Evolutionary conservation across 192 early-diverging fungal species (phyloP).

Genomic region (Lunasporangiospora selenospora): DNA sequence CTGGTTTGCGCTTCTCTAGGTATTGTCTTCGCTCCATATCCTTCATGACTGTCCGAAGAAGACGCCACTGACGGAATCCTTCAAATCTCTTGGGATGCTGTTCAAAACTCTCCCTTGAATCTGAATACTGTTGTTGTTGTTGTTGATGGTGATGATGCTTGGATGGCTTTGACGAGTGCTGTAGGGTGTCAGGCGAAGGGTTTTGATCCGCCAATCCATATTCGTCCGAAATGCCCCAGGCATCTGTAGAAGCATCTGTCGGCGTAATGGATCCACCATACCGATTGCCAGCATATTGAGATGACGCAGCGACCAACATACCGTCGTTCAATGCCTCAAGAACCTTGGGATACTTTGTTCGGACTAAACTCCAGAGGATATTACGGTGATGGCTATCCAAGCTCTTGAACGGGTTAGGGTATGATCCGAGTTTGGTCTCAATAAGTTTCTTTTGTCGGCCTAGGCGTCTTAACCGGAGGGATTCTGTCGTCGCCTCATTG

Average conservation of each 20-base stretch:
- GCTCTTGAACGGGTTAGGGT: slow-evolving; percentile 22
- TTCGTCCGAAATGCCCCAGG: not conserved
- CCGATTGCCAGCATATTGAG: not conserved
- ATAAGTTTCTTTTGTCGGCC: slow-evolving; percentile 3
- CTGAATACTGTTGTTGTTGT: not conserved
- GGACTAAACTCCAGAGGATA: slow-evolving; percentile 22
- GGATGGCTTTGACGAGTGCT: not conserved
- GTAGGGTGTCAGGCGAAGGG: not conserved
- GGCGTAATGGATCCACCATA: not conserved
- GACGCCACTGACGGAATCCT: slow-evolving; percentile 25
- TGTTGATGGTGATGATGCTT: not conserved
- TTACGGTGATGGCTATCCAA: slow-evolving; percentile 22
- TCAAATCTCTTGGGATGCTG: too few relatives aligned
- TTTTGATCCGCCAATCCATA: not conserved
- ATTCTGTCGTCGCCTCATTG: not conserved
- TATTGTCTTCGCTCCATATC: slow-evolving; percentile 39
- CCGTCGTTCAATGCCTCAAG: slow-evolving; percentile 32
- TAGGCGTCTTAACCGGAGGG: not conserved
- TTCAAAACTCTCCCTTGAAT: too few relatives aligned
- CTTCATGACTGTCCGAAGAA: slow-evolving; percentile 36
- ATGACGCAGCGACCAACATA: slow-evolving; percentile 16
- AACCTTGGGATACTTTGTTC: slow-evolving; percentile 15
- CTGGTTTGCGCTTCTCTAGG: slow-evolving; percentile 10
- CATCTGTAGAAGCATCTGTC: not conserved
- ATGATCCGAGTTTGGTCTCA: slow-evolving; percentile 16